Evolutionary conservation across 2,329 filamentous ascomycete genomes (phyloP).

Genomic region (Pyrenochaeta sp.): DNA sequence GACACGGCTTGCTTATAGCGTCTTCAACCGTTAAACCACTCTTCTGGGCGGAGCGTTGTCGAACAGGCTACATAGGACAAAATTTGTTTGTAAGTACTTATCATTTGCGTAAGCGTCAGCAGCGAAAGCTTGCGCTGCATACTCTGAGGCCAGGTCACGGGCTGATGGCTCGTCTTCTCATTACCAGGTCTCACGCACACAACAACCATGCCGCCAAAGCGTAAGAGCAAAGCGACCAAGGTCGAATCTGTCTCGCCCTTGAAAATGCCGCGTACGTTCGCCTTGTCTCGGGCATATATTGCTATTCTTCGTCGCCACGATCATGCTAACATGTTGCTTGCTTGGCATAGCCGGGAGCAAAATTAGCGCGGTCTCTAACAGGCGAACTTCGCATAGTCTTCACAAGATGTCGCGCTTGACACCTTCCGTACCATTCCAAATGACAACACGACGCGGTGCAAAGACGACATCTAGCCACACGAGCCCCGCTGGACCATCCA

Average conservation of each 20-base stretch:
- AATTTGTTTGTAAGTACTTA: constrained; percentile 20
- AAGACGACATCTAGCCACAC: constrained; percentile 48
- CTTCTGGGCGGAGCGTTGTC: not conserved
- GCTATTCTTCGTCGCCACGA: constrained; percentile 23
- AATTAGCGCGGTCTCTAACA: constrained; percentile 45
- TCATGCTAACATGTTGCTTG: constrained; percentile 40
- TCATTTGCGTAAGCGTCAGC: not conserved
- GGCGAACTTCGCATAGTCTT: constrained; percentile 43
- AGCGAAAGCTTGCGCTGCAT: constrained; percentile 1
- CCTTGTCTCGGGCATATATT: constrained; percentile 11
- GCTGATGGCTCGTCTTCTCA: constrained; percentile 27
- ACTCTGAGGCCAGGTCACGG: constrained; percentile 12
- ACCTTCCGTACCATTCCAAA: constrained; percentile 58
- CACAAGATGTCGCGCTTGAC: constrained; percentile 52
- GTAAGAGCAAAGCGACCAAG: constrained; percentile 39
- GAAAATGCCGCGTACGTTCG: constrained; percentile 31
- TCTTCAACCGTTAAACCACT: constrained; percentile 2
- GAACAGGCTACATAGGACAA: not conserved
- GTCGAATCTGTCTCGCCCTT: constrained; percentile 17
- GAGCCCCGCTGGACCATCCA: constrained; percentile 45
- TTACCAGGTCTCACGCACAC: constrained; percentile 9
- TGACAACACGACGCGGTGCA: constrained; percentile 57
- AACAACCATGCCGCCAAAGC: constrained; percentile 45
- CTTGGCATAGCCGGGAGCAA: constrained; percentile 46
- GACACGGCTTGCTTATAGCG: constrained; percentile 27